These are phyloP conservation scores for Saccharata proteae DNA, from an alignment of 2,329 filamentous ascomycete genomes.

Conservation along the genomic window DNA sequence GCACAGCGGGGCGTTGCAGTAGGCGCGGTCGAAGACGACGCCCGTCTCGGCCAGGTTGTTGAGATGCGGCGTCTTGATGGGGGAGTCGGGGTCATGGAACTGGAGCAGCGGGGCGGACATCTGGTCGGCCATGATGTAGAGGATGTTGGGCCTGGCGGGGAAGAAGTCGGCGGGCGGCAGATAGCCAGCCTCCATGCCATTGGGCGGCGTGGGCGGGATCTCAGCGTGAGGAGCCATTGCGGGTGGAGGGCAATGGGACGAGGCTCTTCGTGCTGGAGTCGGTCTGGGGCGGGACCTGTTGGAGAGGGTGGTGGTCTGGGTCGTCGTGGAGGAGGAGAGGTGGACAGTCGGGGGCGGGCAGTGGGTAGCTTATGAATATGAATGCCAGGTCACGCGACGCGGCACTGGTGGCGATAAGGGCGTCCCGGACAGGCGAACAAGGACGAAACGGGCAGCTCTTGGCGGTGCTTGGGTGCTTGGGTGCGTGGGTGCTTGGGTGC, in stretches of 20 bases:
- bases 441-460: too few relatives aligned
- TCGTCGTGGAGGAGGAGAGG: too few relatives aligned
- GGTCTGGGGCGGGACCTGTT: too few relatives aligned
- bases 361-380: too few relatives aligned
- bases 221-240: conserved; percentile 9
- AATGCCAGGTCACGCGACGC: too few relatives aligned
- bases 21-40: conserved; percentile 86
- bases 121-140: conserved; percentile 97
- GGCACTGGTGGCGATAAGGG: too few relatives aligned
- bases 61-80: conserved; percentile 85
- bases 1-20: conserved; percentile 87
- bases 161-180: conserved; percentile 11
- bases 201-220: conserved; percentile 8
- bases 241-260: neutral
- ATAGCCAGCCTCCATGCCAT: conserved; percentile 6
- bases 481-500: too few relatives aligned
- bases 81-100: conserved; percentile 79
- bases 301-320: too few relatives aligned
- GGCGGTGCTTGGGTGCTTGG: too few relatives aligned
- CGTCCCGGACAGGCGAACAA: too few relatives aligned
- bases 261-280: too few relatives aligned
- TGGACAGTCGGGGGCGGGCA: too few relatives aligned
- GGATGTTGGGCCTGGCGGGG: conserved; percentile 54
- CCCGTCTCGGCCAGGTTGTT: conserved; percentile 69
- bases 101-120: conserved; percentile 81